These are phyloP conservation scores for Ceratocystis harringtonii DNA, from an alignment of 2,329 filamentous ascomycete genomes.

Conservation along the genomic window DNA sequence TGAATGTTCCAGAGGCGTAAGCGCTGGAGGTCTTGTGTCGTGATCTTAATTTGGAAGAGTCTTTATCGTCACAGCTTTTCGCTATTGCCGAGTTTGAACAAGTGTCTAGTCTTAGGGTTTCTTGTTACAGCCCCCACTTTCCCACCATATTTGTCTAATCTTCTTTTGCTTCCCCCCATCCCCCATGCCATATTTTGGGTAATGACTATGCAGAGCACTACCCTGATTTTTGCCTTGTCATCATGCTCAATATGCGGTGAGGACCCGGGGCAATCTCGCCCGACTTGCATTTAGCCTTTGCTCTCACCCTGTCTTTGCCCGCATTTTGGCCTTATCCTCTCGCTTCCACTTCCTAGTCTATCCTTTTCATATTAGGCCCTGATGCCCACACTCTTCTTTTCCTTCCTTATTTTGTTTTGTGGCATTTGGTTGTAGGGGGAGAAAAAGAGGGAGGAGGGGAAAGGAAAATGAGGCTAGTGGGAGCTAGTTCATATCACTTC, in stretches of 20 bases:
- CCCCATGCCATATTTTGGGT: background rate
- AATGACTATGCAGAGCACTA: no score
- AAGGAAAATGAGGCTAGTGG: background rate
- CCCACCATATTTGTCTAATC: background rate
- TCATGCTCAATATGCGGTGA: constrained; percentile 6
- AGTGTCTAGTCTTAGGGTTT: background rate
- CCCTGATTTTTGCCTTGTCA: background rate
- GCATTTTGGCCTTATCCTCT: background rate
- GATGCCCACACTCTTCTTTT: background rate
- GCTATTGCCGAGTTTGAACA: background rate
- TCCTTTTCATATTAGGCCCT: background rate
- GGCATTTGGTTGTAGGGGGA: background rate
- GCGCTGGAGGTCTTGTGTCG: background rate
- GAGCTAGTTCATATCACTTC: background rate
- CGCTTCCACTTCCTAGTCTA: background rate
- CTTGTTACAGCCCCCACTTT: background rate
- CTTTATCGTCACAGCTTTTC: background rate
- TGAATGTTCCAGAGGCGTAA: background rate
- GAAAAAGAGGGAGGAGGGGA: background rate
- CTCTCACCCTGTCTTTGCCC: background rate
- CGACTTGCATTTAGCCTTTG: background rate
- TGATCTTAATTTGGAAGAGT: background rate
- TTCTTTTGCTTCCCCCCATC: background rate
- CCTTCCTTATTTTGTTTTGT: background rate
- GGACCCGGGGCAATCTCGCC: background rate